phyloP scores from a whole-genome alignment of 306 rosid species.

The Abrus pulchellus region DNA sequence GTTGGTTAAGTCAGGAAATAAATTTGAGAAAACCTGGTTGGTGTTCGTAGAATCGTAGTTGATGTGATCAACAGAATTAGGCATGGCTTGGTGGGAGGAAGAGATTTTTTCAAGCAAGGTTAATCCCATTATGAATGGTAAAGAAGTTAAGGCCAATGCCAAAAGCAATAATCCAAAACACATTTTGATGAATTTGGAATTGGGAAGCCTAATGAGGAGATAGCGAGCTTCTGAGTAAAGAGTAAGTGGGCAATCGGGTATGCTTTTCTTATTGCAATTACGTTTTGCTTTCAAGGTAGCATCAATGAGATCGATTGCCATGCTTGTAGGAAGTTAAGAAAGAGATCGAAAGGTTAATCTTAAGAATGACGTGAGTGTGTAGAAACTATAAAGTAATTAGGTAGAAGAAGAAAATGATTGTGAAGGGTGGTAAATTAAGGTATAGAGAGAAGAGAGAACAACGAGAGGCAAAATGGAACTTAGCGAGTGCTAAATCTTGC shows the following conservation, averaged over 20 bases:
- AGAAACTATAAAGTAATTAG: no score
- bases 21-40: constrained; percentile 34
- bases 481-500: constrained; percentile 91
- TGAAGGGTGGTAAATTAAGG: no score
- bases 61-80: neutral
- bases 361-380: no score
- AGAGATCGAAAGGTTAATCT: neutral
- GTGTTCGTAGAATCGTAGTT: neutral
- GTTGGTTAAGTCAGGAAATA: constrained; percentile 59
- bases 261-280: constrained; percentile 9
- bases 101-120: constrained; percentile 29
- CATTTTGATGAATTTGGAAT: constrained; percentile 46
- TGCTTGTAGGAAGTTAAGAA: neutral
- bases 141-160: constrained; percentile 45
- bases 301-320: constrained; percentile 51
- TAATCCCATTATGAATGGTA: constrained; percentile 39
- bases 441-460: neutral
- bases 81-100: neutral
- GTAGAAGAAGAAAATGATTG: neutral
- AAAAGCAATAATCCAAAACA: constrained; percentile 44
- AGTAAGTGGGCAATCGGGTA: neutral
- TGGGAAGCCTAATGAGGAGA: constrained; percentile 55
- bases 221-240: constrained; percentile 46
- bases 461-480: neutral
- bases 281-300: constrained; percentile 46